Evolutionary conservation across 148 eudicot genomes (phyloP).

Genomic region (Vaccinium corymbosum): DNA sequence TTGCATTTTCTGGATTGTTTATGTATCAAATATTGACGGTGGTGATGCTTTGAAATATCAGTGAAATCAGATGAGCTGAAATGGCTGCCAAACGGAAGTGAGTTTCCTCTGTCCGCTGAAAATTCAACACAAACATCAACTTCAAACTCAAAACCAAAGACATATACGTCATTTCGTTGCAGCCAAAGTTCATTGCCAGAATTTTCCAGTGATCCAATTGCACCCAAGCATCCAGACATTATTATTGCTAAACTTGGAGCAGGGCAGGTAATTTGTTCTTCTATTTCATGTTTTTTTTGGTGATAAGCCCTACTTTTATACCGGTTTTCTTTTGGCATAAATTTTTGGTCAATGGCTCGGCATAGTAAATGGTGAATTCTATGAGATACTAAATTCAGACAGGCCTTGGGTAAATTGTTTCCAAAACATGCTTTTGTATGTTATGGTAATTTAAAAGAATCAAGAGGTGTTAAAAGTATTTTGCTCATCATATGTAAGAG

Average conservation of each 20-base stretch:
- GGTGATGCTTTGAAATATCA: slow-evolving; percentile 25
- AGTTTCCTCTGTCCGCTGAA: slow-evolving; percentile 50
- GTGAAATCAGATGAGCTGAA: slow-evolving; percentile 66
- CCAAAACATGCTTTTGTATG: not conserved
- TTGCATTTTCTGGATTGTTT: not conserved
- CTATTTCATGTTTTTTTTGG: not conserved
- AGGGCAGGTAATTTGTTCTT: slow-evolving; percentile 57
- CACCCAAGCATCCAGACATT: slow-evolving; percentile 54
- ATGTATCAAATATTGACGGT: slow-evolving; percentile 10
- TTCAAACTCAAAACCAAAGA: slow-evolving; percentile 55
- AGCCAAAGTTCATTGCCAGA: slow-evolving; percentile 70
- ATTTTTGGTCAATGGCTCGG: not conserved
- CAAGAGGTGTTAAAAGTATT: not conserved
- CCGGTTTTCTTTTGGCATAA: not conserved
- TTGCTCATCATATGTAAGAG: not conserved
- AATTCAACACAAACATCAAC: slow-evolving; percentile 38
- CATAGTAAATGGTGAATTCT: not conserved
- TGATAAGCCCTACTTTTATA: not conserved
- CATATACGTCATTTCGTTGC: slow-evolving; percentile 75
- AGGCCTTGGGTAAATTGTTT: not conserved
- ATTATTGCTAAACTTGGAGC: slow-evolving; percentile 70
- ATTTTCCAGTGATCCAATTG: slow-evolving; percentile 58
- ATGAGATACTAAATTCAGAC: not conserved
- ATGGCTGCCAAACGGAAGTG: slow-evolving; percentile 85
- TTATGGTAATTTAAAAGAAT: not conserved